phyloP scores from a whole-genome alignment of 768 basidiomycete genomes.

The Kwoniella sp. region DNA sequence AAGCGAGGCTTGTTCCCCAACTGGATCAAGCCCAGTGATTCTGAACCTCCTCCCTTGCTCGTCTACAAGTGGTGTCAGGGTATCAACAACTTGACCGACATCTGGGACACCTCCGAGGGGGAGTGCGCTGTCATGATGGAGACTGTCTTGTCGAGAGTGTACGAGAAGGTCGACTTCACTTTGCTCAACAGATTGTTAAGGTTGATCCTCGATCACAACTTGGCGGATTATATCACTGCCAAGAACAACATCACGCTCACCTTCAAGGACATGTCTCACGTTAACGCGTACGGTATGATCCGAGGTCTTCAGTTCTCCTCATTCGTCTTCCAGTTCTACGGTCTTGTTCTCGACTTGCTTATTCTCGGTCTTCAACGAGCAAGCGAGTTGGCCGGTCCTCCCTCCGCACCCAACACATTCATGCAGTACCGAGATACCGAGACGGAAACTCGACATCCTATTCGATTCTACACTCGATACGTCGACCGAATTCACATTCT shows the following conservation, averaged over 20 bases:
- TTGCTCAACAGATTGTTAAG: constrained; percentile 92
- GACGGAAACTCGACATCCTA: constrained; percentile 96
- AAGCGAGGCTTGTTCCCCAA: constrained; percentile 97
- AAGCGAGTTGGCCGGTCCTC: constrained; percentile 98
- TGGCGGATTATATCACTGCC: constrained; percentile 98
- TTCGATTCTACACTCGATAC: constrained; percentile 94
- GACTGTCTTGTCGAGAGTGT: constrained; percentile 94
- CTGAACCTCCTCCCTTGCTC: constrained; percentile 91
- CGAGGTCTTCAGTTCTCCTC: constrained; percentile 97
- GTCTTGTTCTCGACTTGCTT: constrained; percentile 89
- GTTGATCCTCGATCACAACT: constrained; percentile 94
- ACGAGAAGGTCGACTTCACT: constrained; percentile 98
- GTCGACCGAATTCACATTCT: constrained; percentile 92
- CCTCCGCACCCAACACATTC: constrained; percentile 97
- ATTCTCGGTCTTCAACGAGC: constrained; percentile 97
- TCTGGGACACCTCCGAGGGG: constrained; percentile 98
- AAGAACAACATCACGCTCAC: constrained; percentile 96
- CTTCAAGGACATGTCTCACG: constrained; percentile 98
- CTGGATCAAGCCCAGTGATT: constrained; percentile 99
- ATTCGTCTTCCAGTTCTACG: constrained; percentile 99
- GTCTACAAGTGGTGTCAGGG: constrained; percentile 99
- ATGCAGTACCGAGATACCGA: constrained; percentile 92
- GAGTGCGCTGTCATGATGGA: constrained; percentile 99
- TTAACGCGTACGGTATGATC: constrained; percentile 94
- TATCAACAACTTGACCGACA: constrained; percentile 95